These are phyloP conservation scores for Coemansia sp. DNA, from an alignment of 192 early-diverging fungal species.

Conservation along the genomic window DNA sequence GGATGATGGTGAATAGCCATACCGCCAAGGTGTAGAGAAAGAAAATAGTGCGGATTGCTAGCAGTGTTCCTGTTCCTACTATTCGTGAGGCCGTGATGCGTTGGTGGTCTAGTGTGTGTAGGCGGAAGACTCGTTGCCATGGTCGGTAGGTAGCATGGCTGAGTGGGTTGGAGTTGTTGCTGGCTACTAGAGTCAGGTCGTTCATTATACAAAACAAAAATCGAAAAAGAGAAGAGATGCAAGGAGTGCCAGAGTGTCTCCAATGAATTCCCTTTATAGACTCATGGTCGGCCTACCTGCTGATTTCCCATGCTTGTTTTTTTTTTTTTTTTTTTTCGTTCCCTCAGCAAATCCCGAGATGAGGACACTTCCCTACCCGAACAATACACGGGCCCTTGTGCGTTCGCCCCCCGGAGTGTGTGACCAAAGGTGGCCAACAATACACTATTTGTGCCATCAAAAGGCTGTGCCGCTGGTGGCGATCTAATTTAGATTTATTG, in stretches of 20 bases:
- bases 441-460: not conserved
- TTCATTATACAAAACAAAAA: not conserved
- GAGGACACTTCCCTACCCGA: not conserved
- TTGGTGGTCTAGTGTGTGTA: conserved; percentile 28
- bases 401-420: not conserved
- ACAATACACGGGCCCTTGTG: not conserved
- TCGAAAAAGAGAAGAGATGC: not conserved
- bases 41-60: conserved; percentile 14
- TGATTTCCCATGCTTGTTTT: not conserved
- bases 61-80: conserved; percentile 3
- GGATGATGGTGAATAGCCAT: conserved; percentile 27
- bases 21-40: conserved; percentile 31
- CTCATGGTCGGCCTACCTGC: not conserved
- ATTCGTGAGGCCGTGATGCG: conserved; percentile 30
- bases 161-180: not conserved
- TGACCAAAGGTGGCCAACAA: not conserved
- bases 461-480: not conserved
- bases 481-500: not conserved
- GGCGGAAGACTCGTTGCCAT: conserved; percentile 17
- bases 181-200: not conserved
- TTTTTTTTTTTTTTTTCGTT: not conserved
- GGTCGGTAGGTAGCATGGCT: not conserved
- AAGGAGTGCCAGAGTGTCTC: not conserved
- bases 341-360: not conserved
- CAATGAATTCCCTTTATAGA: not conserved